Conservation (phyloP, 257 asterid species). For the Primulina tabacum region DNA sequence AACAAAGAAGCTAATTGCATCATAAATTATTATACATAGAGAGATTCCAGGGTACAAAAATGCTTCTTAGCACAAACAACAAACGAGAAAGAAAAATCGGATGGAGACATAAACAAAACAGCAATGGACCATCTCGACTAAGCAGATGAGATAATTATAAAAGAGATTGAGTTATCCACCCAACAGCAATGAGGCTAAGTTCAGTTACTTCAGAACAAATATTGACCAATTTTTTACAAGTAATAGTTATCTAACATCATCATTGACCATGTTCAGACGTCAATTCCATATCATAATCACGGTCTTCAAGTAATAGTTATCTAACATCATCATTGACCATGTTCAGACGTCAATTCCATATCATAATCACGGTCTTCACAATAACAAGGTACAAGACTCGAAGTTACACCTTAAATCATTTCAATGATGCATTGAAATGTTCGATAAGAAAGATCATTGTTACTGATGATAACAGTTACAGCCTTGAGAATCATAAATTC, state of each 20-base stretch:
- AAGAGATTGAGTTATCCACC: too few relatives aligned
- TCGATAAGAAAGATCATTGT: too few relatives aligned
- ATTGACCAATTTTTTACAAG: not conserved
- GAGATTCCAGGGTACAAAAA: conserved; percentile 1
- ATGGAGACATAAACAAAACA: conserved; percentile 1
- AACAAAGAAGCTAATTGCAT: not conserved
- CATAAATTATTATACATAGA: not conserved
- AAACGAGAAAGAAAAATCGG: conserved; percentile 7
- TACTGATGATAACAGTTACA: not conserved
- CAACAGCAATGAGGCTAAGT: too few relatives aligned
- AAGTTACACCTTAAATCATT: not conserved
- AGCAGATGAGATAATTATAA: conserved; percentile 5
- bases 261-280: not conserved
- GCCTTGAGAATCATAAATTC: conserved; percentile 13
- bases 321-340: not conserved
- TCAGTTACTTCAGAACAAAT: not conserved
- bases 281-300: conserved; percentile 4
- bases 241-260: conserved; percentile 5
- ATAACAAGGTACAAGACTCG: conserved; percentile 8
- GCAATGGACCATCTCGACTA: not conserved
- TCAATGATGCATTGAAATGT: too few relatives aligned
- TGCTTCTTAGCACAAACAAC: conserved; percentile 2
- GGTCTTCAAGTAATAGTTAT: conserved; percentile 9
- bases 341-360: conserved; percentile 4
- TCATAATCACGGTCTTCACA: conserved; percentile 16